phyloP scores from a whole-genome alignment of 768 basidiomycete genomes.

The Rhodosporidiobolus sp. region DNA sequence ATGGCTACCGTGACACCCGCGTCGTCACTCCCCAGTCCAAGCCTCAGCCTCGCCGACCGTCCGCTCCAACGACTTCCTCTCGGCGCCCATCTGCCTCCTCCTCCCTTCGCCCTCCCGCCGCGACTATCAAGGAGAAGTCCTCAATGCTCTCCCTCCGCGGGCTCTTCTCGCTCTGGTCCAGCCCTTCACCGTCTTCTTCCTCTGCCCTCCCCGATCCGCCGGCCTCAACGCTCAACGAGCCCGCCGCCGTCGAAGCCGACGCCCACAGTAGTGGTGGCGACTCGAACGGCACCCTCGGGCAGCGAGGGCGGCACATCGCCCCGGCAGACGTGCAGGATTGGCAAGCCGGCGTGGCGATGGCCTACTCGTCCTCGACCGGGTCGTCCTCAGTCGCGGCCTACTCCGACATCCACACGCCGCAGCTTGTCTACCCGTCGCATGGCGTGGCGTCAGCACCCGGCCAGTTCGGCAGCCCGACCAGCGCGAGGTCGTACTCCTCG shows the following conservation, averaged over 20 bases:
- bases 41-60: background rate
- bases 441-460: background rate
- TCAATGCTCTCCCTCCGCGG: conserved; percentile 13
- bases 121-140: background rate
- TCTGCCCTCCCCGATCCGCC: background rate
- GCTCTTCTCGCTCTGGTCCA: conserved; percentile 1
- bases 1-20: conserved; percentile 24
- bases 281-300: background rate
- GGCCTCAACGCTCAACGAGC: background rate
- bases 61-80: background rate
- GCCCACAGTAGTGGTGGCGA: background rate
- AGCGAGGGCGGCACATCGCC: background rate
- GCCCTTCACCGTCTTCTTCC: background rate
- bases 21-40: conserved; percentile 20
- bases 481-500: conserved; percentile 19
- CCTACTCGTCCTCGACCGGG: background rate
- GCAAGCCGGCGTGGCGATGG: background rate
- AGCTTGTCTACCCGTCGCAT: background rate
- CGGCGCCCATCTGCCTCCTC: background rate
- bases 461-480: background rate
- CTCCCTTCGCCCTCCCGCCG: background rate
- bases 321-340: background rate
- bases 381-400: background rate
- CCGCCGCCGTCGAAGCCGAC: background rate
- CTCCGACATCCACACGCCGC: background rate